Conservation (phyloP, 2,329 filamentous ascomycete genomes). For the Colletotrichum eremochloae region DNA sequence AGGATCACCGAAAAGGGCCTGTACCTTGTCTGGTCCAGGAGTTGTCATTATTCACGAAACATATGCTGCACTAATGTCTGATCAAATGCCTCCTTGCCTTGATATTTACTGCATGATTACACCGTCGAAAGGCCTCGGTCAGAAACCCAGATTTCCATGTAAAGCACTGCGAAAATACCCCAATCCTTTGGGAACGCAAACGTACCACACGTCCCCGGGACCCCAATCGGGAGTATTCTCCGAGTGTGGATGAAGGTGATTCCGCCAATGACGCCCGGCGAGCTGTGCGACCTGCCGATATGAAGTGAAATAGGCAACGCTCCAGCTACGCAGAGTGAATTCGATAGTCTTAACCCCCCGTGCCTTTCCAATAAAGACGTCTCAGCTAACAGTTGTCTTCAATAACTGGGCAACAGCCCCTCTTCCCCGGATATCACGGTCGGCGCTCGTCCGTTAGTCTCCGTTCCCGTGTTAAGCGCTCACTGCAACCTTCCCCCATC, state of each 20-base stretch:
- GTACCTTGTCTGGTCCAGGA: no score
- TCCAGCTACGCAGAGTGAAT: not conserved
- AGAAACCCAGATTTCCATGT: not conserved
- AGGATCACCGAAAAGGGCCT: not conserved
- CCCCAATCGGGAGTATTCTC: conserved; percentile 22
- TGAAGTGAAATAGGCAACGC: no score
- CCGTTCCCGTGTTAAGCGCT: conserved; percentile 1
- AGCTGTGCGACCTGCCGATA: not conserved
- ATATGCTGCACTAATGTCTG: not conserved
- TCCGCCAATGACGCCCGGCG: conserved; percentile 20
- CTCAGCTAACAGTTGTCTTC: not conserved
- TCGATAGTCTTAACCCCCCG: not conserved
- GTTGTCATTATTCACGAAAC: not conserved
- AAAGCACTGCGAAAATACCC: not conserved
- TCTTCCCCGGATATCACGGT: not conserved
- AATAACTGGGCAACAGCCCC: not conserved
- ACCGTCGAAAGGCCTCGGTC: not conserved
- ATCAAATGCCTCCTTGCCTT: no score
- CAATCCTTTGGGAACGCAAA: not conserved
- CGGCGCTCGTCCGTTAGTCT: conserved; percentile 12
- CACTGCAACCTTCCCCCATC: conserved; percentile 21
- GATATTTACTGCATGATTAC: not conserved
- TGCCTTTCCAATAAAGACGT: not conserved
- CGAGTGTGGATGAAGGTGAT: conserved; percentile 11
- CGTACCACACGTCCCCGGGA: conserved; percentile 1